phyloP scores from a whole-genome alignment of 2,329 filamentous ascomycete species.

The Colletotrichum echinochloae region DNA sequence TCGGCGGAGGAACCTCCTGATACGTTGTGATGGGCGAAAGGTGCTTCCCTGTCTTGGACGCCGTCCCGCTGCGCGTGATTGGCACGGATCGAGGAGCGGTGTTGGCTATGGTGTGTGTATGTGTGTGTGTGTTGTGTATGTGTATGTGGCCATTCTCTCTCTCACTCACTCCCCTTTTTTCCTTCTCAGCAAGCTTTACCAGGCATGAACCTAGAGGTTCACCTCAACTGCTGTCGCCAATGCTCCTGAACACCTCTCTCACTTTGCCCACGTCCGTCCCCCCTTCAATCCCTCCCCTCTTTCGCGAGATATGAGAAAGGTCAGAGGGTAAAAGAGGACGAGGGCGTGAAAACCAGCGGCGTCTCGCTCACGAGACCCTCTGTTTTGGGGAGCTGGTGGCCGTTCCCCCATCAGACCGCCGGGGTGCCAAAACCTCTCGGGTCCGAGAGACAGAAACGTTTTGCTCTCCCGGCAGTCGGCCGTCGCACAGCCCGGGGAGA shows the following conservation, averaged over 20 bases:
- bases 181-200: conserved; percentile 25
- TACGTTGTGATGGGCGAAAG: not conserved
- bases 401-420: not conserved
- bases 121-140: too few relatives aligned
- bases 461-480: conserved; percentile 16
- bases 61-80: conserved; percentile 23
- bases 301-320: not conserved
- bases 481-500: not conserved
- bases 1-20: conserved; percentile 18
- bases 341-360: not conserved
- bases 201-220: conserved; percentile 39
- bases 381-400: not conserved
- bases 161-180: not conserved
- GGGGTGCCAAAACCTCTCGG: conserved; percentile 23
- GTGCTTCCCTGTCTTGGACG: conserved; percentile 7
- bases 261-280: not conserved
- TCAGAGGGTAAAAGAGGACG: not conserved
- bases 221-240: conserved; percentile 32
- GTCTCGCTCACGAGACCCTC: conserved; percentile 9
- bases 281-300: too few relatives aligned
- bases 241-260: conserved; percentile 5
- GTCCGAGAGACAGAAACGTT: conserved; percentile 12
- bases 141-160: too few relatives aligned
- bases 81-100: conserved; percentile 29
- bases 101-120: conserved; percentile 13